A percentile compares a stretch with the other conserved stretches of the same genome.
These are phyloP conservation scores for Cryptosporidium meleagridis DNA, from an alignment of 169 alveolate genomes.

Conservation along the genomic window DNA sequence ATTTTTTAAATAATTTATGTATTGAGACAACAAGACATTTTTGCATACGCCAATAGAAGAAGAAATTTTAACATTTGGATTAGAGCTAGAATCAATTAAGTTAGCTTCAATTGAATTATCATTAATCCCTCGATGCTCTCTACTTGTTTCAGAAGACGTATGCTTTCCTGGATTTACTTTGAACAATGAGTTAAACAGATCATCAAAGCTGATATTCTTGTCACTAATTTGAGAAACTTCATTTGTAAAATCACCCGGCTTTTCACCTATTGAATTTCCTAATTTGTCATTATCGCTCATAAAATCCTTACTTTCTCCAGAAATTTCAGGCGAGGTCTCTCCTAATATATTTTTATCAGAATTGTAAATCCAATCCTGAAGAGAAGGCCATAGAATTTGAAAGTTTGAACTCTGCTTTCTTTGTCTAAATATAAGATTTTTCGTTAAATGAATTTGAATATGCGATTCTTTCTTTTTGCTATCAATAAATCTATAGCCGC, in stretches of 20 bases:
- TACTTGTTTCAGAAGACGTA: not conserved
- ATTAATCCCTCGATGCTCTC: not conserved
- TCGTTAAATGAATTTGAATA: constrained; percentile 60
- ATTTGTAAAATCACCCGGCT: not conserved
- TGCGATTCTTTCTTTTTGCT: constrained; percentile 65
- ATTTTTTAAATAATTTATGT: constrained; percentile 23
- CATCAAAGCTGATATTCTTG: constrained; percentile 2
- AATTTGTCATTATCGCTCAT: constrained; percentile 16
- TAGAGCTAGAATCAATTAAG: not conserved
- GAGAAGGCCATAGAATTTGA: constrained; percentile 56
- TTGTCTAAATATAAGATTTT: constrained; percentile 69
- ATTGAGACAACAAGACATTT: constrained; percentile 6
- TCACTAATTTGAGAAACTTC: constrained; percentile 15
- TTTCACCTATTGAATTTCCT: not conserved
- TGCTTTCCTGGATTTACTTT: not conserved
- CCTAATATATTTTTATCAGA: constrained; percentile 2
- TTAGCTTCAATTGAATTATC: not conserved
- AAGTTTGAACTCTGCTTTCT: constrained; percentile 30
- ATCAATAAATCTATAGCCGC: constrained; percentile 67
- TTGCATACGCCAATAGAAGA: not conserved
- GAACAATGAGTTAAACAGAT: constrained; percentile 17
- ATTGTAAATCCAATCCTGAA: constrained; percentile 59
- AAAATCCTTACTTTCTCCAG: constrained; percentile 9
- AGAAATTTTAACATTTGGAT: not conserved
- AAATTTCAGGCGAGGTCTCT: not conserved